phyloP scores from a whole-genome alignment of 139 green algal species.

The Volvox africanus region DNA sequence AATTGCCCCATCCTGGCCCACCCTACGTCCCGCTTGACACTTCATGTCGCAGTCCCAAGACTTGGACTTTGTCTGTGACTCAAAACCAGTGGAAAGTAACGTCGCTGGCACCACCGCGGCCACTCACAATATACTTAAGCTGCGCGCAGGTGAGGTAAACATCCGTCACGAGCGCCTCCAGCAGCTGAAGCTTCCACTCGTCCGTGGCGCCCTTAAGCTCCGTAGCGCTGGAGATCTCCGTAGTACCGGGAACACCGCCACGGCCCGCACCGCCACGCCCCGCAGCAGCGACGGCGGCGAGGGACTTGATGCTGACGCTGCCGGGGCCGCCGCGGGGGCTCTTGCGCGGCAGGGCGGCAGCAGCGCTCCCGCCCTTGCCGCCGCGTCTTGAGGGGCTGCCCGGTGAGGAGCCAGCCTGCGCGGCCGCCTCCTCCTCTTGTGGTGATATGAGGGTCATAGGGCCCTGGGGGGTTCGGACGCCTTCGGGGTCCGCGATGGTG shows the following conservation, averaged over 20 bases:
- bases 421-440: background rate
- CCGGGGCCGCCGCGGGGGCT: background rate
- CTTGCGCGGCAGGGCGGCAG: background rate
- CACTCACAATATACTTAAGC: constrained; percentile 28
- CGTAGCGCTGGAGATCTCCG: background rate
- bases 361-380: too few relatives aligned
- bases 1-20: too few relatives aligned
- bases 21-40: too few relatives aligned
- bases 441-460: background rate
- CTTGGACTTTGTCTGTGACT: too few relatives aligned
- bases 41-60: too few relatives aligned
- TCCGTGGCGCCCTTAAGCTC: constrained; percentile 50
- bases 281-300: background rate
- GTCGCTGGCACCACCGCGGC: too few relatives aligned
- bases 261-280: background rate
- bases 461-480: background rate
- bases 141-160: constrained; percentile 56
- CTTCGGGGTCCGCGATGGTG: background rate
- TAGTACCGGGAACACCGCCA: background rate
- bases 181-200: constrained; percentile 57
- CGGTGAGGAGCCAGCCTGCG: too few relatives aligned
- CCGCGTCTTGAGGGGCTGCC: background rate
- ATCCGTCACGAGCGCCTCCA: constrained; percentile 54
- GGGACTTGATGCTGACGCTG: background rate
- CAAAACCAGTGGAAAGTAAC: too few relatives aligned